Evolutionary conservation across 805 yeast species (phyloP), one percentile per base, ranked within the genome.

Genomic region (Kuraishia borneana): DNA sequence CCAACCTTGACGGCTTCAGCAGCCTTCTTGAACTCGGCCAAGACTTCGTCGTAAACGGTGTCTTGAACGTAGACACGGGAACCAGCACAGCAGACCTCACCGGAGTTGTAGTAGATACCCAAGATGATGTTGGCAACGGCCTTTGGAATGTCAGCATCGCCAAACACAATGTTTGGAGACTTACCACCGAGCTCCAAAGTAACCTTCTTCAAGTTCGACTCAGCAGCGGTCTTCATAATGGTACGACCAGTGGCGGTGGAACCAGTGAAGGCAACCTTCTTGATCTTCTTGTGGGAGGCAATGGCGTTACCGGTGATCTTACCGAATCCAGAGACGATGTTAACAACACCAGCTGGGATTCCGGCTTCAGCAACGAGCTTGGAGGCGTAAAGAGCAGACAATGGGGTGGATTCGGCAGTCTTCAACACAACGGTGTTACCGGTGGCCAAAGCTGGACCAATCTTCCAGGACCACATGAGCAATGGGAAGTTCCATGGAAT

Each of bases 131-230:
- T 73, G 46, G 78, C 68, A 34, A 83, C 80, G 34, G 96, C 83
- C 50, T 68, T 66, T 37, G 79, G 76, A 39, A 88, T 54, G 56
- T 88, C 76, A 37, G 89, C 88, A 54, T 88, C 96, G 51, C 79
- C 77, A 53, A 82, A 85, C 33, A 88, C 78, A 46, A 88, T 76
- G 60, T 82, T 77, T 50, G 97, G 95, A 22, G 96, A 87, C 66
- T 88, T 88, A 55, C 97, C 97, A 54, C 97, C 97, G 50, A 87
- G 76, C 66, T 88, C 97, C 54, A 88, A 70, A 30, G 96, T 88
- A 42, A 87, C 84, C 59, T 83, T 85, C 71, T 88, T 88, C 59
- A 88, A 69, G 60, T 77, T 76, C 32, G 83, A 71, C 41, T 73
- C 76, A 43, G 94, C 84, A 41, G 95, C 88, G 40, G 70, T 68